phyloP scores from a whole-genome alignment of 495 filamentous ascomycete species.

The Echria macrotheca region DNA sequence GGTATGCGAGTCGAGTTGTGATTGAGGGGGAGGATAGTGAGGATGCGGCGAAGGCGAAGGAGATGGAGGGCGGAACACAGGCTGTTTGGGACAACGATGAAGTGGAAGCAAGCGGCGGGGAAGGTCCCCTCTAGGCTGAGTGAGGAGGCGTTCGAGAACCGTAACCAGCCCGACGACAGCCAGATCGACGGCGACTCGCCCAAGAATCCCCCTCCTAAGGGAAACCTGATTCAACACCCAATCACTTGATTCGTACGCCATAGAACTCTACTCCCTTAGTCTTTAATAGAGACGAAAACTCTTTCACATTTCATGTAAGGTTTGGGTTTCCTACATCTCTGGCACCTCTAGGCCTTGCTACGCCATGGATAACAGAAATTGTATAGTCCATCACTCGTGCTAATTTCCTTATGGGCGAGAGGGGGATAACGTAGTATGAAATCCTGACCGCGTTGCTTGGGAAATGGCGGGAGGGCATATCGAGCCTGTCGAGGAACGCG shows the following conservation, averaged over 20 bases:
- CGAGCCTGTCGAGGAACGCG: conserved; percentile 5
- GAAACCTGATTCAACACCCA: too few species aligned
- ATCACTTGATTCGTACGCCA: too few species aligned
- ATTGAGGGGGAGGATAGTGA: background rate
- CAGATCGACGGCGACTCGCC: background rate
- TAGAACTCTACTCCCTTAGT: too few species aligned
- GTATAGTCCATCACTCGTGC: conserved; percentile 2
- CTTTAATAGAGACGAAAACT: background rate
- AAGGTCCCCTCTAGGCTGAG: background rate
- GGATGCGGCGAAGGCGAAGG: background rate
- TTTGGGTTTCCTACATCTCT: conserved; percentile 3
- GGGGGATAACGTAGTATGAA: conserved; percentile 1
- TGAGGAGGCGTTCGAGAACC: background rate
- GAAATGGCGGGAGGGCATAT: conserved; percentile 5
- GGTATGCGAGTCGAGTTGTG: background rate
- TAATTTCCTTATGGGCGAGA: conserved; percentile 1
- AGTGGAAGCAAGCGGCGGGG: background rate
- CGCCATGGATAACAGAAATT: conserved; percentile 3
- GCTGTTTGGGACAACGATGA: background rate
- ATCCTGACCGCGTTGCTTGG: conserved; percentile 1
- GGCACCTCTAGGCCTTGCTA: conserved; percentile 2
- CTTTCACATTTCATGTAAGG: background rate
- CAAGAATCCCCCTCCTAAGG: too few species aligned
- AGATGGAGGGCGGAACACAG: background rate
- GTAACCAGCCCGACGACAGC: background rate